phyloP scores from a whole-genome alignment of 176 grass and related monocot species.

The Carex myosuroides region DNA sequence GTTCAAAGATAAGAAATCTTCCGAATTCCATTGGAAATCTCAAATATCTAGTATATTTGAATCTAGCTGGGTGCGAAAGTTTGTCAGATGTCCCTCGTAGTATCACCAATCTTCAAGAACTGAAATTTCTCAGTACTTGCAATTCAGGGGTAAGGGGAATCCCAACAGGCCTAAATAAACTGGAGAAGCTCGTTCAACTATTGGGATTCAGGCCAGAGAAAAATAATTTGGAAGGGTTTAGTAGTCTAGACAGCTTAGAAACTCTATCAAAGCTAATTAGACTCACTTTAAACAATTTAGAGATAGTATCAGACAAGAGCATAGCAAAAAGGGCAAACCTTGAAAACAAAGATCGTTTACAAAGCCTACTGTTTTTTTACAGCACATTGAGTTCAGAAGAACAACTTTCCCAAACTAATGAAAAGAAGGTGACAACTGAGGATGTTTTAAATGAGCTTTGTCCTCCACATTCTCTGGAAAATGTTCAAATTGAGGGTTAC shows the following conservation, averaged over 20 bases:
- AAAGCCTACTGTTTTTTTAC: not conserved
- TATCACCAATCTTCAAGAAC: not conserved
- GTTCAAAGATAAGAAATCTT: not conserved
- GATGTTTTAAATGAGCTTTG: not conserved
- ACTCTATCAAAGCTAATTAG: not conserved
- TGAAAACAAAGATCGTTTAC: not conserved
- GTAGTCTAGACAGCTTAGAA: not conserved
- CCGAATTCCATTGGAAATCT: not conserved
- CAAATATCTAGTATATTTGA: not conserved
- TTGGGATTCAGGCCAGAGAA: not conserved
- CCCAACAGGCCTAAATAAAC: not conserved
- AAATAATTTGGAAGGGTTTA: not conserved
- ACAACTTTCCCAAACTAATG: not conserved
- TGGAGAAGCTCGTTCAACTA: not conserved
- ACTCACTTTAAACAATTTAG: not conserved
- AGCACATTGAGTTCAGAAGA: not conserved
- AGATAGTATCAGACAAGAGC: not conserved
- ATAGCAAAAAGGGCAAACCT: not conserved
- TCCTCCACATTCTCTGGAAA: not conserved
- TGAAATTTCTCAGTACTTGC: not conserved
- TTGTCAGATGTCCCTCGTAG: not conserved
- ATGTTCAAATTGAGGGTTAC: not conserved
- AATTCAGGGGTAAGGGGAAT: not conserved
- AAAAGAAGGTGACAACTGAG: not conserved
- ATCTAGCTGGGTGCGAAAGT: accelerated